A percentile compares a stretch with the other conserved stretches of the same genome.
These are phyloP conservation scores for Microcyclospora pomicola DNA, from an alignment of 2,329 filamentous ascomycete genomes.

Conservation along the genomic window DNA sequence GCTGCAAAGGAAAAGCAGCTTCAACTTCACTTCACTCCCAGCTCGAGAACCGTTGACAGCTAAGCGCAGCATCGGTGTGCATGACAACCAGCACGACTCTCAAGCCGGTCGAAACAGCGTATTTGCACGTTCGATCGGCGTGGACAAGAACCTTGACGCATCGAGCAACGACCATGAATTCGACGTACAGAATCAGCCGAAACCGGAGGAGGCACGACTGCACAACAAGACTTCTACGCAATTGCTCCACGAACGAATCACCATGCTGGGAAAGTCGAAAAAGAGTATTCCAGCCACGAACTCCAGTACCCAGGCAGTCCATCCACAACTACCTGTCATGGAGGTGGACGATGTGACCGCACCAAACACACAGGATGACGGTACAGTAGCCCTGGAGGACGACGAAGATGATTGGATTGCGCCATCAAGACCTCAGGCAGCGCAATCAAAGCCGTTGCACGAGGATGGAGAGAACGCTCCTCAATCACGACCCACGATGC, in stretches of 20 bases:
- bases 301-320: slow-evolving; percentile 22
- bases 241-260: slow-evolving; percentile 83
- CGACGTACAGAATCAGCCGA: slow-evolving; percentile 38
- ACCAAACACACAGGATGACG: slow-evolving; percentile 4
- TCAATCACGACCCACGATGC: slow-evolving; percentile 17
- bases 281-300: slow-evolving; percentile 25
- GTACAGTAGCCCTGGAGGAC: slow-evolving; percentile 23
- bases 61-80: slow-evolving; percentile 67
- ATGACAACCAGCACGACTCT: slow-evolving; percentile 62
- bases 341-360: slow-evolving; percentile 6
- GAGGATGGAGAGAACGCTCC: slow-evolving; percentile 4
- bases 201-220: slow-evolving; percentile 30
- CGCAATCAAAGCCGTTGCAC: slow-evolving; percentile 4
- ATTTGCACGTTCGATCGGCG: slow-evolving; percentile 6
- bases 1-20: slow-evolving; percentile 77
- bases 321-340: slow-evolving; percentile 26
- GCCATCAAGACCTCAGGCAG: slow-evolving; percentile 23
- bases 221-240: slow-evolving; percentile 91
- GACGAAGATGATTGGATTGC: slow-evolving; percentile 49
- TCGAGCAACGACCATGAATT: slow-evolving; percentile 37
- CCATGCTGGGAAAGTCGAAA: slow-evolving; percentile 47
- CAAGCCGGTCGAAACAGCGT: slow-evolving; percentile 51
- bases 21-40: slow-evolving; percentile 86
- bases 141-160: slow-evolving; percentile 10
- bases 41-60: slow-evolving; percentile 73